Evolutionary conservation across 2,329 filamentous ascomycete species (phyloP).

Genomic region (Aspergillus cejpii): DNA sequence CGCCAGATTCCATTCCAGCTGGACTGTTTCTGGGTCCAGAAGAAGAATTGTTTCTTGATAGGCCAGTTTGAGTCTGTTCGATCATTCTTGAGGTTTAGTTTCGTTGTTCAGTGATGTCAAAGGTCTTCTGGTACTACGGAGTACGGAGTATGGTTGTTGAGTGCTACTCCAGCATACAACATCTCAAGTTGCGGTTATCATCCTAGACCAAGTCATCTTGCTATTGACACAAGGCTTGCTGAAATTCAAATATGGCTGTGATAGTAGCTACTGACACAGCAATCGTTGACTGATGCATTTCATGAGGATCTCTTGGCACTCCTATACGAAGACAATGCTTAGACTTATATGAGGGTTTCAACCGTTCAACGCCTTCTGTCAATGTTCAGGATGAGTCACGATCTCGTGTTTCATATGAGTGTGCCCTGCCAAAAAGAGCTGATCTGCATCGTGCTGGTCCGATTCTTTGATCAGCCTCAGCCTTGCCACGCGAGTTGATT

Average conservation of each 20-base stretch:
- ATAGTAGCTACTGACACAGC: too few relatives aligned
- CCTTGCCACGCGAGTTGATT: neutral
- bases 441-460: neutral
- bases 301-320: neutral
- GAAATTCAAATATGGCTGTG: too few relatives aligned
- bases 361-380: neutral
- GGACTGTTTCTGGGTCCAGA: neutral
- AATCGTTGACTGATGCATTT: neutral
- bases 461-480: neutral
- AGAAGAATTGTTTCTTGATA: conserved; percentile 1
- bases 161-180: too few relatives aligned
- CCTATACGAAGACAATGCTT: neutral
- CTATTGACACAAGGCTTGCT: too few relatives aligned
- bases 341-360: neutral
- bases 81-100: neutral
- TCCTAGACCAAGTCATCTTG: too few relatives aligned
- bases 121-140: too few relatives aligned
- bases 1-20: conserved; percentile 1
- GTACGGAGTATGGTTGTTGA: too few relatives aligned
- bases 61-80: neutral
- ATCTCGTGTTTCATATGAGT: neutral
- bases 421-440: neutral
- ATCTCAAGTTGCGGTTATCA: too few relatives aligned
- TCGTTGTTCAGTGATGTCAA: neutral
- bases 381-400: neutral